A percentile compares a stretch with the other conserved stretches of the same genome.
phyloP scores from a whole-genome alignment of 768 basidiomycete genomes.

The Suillus clintonianus region DNA sequence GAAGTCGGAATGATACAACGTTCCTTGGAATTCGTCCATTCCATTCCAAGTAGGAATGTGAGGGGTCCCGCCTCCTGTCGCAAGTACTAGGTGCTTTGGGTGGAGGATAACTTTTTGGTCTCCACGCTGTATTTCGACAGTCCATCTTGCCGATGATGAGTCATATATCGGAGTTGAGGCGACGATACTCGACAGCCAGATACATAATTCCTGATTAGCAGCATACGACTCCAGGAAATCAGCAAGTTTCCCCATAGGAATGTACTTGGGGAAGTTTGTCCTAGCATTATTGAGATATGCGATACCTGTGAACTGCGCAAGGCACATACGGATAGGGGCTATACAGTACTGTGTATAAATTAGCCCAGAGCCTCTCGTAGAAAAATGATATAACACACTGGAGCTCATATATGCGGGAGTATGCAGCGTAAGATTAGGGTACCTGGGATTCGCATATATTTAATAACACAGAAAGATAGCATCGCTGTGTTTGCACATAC shows the following conservation, averaged over 20 bases:
- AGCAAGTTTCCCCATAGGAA: constrained; percentile 39
- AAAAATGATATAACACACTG: constrained; percentile 31
- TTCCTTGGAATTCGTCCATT: constrained; percentile 51
- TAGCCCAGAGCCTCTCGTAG: background rate
- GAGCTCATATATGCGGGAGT: constrained; percentile 51
- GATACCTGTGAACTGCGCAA: constrained; percentile 39
- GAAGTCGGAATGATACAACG: constrained; percentile 48
- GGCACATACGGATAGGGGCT: constrained; percentile 47
- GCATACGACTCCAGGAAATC: constrained; percentile 62
- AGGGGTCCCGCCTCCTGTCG: background rate
- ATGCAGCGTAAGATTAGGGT: constrained; percentile 31
- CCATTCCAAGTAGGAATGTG: constrained; percentile 9
- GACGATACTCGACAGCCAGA: constrained; percentile 51
- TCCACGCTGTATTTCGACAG: background rate
- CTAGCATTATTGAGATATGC: background rate
- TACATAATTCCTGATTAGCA: constrained; percentile 51
- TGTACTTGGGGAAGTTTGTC: background rate
- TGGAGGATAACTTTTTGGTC: background rate
- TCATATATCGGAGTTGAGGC: constrained; percentile 19
- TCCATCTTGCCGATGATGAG: background rate
- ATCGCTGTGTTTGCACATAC: constrained; percentile 43
- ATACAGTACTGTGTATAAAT: constrained; percentile 40
- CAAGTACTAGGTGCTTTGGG: background rate
- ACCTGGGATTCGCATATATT: background rate
- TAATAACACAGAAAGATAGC: constrained; percentile 47